These are phyloP conservation scores for Thecaphora thlaspeos DNA, from an alignment of 1,284 basidiomycete species.

Conservation along the genomic window DNA sequence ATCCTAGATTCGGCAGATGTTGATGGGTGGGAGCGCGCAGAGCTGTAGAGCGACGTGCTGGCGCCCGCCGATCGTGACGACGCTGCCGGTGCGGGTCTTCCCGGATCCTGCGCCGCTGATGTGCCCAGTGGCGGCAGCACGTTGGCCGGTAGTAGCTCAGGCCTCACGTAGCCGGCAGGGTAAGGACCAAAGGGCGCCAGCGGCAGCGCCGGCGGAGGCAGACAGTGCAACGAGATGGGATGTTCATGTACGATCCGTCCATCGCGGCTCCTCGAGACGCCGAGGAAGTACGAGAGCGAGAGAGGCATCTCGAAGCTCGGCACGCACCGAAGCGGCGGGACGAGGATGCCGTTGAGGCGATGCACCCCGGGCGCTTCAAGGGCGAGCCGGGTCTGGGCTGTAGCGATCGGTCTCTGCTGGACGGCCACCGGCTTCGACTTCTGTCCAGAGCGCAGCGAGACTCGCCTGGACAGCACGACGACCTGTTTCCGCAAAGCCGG, in stretches of 20 bases:
- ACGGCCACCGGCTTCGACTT: conserved; percentile 16
- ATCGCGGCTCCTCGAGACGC: conserved; percentile 21
- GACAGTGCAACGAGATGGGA: conserved; percentile 13
- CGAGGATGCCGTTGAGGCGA: conserved; percentile 25
- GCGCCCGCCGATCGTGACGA: too few relatives aligned
- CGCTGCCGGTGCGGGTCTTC: too few relatives aligned
- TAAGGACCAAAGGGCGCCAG: conserved; percentile 10
- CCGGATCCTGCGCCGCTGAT: too few relatives aligned
- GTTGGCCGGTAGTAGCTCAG: too few relatives aligned
- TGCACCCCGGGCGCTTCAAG: conserved; percentile 10
- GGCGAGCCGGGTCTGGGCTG: conserved; percentile 11
- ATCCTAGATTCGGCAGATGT: too few relatives aligned
- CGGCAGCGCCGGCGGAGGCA: conserved; percentile 17
- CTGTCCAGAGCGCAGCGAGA: conserved; percentile 10
- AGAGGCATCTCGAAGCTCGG: conserved; percentile 35
- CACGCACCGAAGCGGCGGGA: conserved; percentile 30
- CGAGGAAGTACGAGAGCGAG: conserved; percentile 44
- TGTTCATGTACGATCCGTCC: conserved; percentile 16
- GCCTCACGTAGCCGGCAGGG: conserved; percentile 6
- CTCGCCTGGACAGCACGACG: conserved; percentile 16
- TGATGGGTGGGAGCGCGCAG: too few relatives aligned
- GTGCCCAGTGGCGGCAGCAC: too few relatives aligned
- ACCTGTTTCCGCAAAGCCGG: too few relatives aligned
- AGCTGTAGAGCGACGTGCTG: too few relatives aligned
- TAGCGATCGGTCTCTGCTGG: conserved; percentile 19